Percentiles rank a stretch among this genome's conserved stretches.
These are phyloP conservation scores for Alternaria panax DNA, from an alignment of 2,329 filamentous ascomycete genomes.

Conservation along the genomic window DNA sequence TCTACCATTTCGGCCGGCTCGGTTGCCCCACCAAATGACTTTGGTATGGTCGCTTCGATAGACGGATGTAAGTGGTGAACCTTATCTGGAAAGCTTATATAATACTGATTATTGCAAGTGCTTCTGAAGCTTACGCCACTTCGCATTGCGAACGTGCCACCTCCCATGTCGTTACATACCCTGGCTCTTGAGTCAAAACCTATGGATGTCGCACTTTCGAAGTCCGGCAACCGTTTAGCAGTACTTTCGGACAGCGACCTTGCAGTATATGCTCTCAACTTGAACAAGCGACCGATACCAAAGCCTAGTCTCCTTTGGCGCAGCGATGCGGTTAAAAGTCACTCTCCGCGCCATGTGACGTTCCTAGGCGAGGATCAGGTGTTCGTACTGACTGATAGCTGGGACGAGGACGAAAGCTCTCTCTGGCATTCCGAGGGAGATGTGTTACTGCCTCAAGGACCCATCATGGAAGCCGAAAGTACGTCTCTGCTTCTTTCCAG, in stretches of 20 bases:
- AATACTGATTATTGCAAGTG: slow-evolving; percentile 44
- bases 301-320: slow-evolving; percentile 55
- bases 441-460: slow-evolving; percentile 28
- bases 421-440: slow-evolving; percentile 39
- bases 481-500: slow-evolving; percentile 34
- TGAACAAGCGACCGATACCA: slow-evolving; percentile 61
- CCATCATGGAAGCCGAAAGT: slow-evolving; percentile 31
- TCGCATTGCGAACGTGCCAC: slow-evolving; percentile 82
- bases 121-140: slow-evolving; percentile 85
- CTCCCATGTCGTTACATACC: slow-evolving; percentile 88
- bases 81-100: slow-evolving; percentile 3
- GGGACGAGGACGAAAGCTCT: slow-evolving; percentile 40
- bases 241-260: slow-evolving; percentile 73
- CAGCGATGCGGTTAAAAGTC: slow-evolving; percentile 22
- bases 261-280: slow-evolving; percentile 73
- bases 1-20: slow-evolving; percentile 74
- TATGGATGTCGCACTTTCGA: slow-evolving; percentile 76
- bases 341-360: slow-evolving; percentile 56
- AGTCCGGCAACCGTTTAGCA: slow-evolving; percentile 61
- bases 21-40: slow-evolving; percentile 73
- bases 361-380: slow-evolving; percentile 53
- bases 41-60: slow-evolving; percentile 81
- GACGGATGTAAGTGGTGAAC: slow-evolving; percentile 69
- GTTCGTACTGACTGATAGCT: slow-evolving; percentile 45
- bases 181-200: slow-evolving; percentile 68